Evolutionary conservation across 1,139 yeast genomes (phyloP), one percentile per base, ranked within the genome.

Genomic region (Yarrowia galli): DNA sequence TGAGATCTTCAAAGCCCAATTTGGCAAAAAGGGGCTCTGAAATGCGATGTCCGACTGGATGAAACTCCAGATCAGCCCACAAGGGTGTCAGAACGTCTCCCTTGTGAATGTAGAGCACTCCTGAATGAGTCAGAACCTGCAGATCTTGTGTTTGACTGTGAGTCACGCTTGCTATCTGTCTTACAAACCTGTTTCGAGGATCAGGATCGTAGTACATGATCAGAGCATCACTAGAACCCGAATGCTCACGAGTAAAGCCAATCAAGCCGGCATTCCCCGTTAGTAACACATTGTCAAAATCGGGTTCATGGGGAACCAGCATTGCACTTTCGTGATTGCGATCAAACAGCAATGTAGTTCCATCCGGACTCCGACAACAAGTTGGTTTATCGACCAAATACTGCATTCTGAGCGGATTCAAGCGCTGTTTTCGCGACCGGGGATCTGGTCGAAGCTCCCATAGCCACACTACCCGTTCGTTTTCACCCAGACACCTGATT

Each of bases 401-500:
- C 49, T 56, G 48, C 28, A 56, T 42, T 40, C 63, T 40, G 15
- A 56, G 36, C 38, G 63, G 63, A 6, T n/a, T n/a, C 2, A n/a
- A 20, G 2, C 46, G 38, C 42, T 40, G 46, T 40, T 42, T 56
- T 23, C 63, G 23, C 20, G 15, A n/a, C 16, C 48, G 10, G 1
- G 63, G 63, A 5, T 56, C 63, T 13, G 46, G 48, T 6, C 48
- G 63, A 9, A 40, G 48, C 48, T 56, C 63, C 63, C 43, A 40
- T 2, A 56, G n/a, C 63, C 63, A 56, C 18, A 56, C 28, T 6
- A 56, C 28, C 12, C 63, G 48, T n/a, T 56, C 63, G 28, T 56
- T 56, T 42, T 56, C 63, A 20, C 63, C 63, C 36, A 56, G 38
- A 42, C 63, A 56, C 6, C 48, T n/a, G n/a, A 56, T 56, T 4